Evolutionary conservation across 192 early-diverging fungal genomes (phyloP).

Genomic region (Coemansia sp.): DNA sequence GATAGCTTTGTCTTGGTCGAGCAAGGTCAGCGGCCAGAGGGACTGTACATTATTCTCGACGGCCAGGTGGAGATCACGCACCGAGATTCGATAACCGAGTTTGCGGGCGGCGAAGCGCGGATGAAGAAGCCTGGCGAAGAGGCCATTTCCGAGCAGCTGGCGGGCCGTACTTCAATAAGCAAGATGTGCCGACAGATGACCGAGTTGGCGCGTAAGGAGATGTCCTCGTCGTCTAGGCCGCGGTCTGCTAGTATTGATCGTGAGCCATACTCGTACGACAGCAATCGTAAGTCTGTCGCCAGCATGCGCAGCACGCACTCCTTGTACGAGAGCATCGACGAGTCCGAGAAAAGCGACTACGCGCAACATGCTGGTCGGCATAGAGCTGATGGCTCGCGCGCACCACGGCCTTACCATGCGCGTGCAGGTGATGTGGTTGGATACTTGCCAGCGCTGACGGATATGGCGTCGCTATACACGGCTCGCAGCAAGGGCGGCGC

Average conservation of each 20-base stretch:
- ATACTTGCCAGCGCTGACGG: constrained; percentile 90
- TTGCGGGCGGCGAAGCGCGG: constrained; percentile 31
- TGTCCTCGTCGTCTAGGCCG: not conserved
- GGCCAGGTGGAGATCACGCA: constrained; percentile 72
- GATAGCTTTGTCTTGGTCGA: constrained; percentile 73
- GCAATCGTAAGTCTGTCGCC: not conserved
- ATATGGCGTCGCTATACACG: constrained; percentile 86
- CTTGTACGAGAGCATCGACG: not conserved
- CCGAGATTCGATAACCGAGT: constrained; percentile 42
- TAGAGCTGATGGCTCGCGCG: constrained; percentile 13
- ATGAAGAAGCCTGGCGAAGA: constrained; percentile 6
- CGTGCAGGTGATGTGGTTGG: constrained; percentile 88
- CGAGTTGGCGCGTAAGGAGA: constrained; percentile 28
- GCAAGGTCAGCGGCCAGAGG: constrained; percentile 81
- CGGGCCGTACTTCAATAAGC: constrained; percentile 20
- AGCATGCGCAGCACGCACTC: not conserved
- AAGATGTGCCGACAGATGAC: constrained; percentile 41
- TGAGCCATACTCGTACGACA: not conserved
- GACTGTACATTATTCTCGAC: constrained; percentile 92
- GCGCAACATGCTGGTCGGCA: not conserved
- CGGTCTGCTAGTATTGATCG: not conserved
- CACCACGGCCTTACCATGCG: constrained; percentile 67
- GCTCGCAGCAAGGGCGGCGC: constrained; percentile 77
- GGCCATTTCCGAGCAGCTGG: not conserved
- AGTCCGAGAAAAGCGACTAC: constrained; percentile 11